Evolutionary conservation across 2,329 filamentous ascomycete genomes (phyloP).

Genomic region (Capronia americana): DNA sequence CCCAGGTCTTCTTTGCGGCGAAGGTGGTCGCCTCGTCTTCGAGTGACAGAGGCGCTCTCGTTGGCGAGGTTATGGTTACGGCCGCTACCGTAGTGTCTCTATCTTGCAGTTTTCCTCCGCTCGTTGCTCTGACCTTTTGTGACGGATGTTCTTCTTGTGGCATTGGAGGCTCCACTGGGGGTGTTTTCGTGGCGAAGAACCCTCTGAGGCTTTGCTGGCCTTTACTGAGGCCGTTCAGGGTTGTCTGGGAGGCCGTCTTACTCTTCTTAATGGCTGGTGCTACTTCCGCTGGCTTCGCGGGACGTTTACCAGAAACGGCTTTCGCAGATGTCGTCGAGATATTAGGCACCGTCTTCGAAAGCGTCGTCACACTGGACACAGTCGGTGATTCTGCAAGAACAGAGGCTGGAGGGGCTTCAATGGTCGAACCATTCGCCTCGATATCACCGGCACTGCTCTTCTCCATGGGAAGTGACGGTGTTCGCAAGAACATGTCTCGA

Average conservation of each 20-base stretch:
- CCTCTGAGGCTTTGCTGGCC: conserved; percentile 72
- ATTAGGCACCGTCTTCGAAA: conserved; percentile 19
- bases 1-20: conserved; percentile 81
- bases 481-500: conserved; percentile 84
- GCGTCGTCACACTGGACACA: neutral
- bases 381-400: neutral
- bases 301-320: conserved; percentile 47
- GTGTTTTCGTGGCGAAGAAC: conserved; percentile 72
- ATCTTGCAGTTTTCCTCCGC: neutral
- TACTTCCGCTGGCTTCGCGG: conserved; percentile 44
- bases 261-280: conserved; percentile 55
- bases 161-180: conserved; percentile 26
- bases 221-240: conserved; percentile 46
- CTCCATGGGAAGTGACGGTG: neutral
- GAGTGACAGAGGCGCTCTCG: conserved; percentile 27
- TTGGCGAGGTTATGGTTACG: conserved; percentile 6
- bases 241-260: conserved; percentile 50
- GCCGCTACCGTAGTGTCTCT: neutral
- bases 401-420: neutral
- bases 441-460: neutral
- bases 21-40: conserved; percentile 64
- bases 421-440: neutral
- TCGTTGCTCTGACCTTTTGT: conserved; percentile 11
- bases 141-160: neutral
- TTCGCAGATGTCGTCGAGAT: conserved; percentile 27